Conservation (phyloP, 352 stramenopile species). For the Globisporangium parvum region DNA sequence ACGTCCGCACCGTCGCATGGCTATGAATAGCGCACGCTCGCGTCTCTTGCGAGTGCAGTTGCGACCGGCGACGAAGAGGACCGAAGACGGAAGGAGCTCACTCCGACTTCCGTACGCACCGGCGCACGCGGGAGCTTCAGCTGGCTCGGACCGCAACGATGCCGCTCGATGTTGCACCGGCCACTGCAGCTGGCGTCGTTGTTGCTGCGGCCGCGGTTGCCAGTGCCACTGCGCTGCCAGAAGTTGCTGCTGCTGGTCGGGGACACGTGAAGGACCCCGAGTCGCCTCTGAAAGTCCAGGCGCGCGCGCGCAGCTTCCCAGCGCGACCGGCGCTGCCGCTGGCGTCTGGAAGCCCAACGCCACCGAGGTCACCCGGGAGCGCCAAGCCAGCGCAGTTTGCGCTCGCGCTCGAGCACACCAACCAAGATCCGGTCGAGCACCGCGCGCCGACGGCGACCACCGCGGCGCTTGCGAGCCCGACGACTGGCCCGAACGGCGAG, state of each 20-base stretch:
- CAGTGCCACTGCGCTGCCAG: too few species aligned
- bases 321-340: neutral
- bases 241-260: too few species aligned
- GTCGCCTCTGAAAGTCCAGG: slow-evolving; percentile 10
- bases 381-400: slow-evolving; percentile 10
- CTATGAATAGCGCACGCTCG: too few species aligned
- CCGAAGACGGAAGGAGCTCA: too few species aligned
- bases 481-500: neutral
- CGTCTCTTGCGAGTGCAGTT: too few species aligned
- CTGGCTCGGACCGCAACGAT: too few species aligned
- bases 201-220: too few species aligned
- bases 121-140: too few species aligned
- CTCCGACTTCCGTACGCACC: too few species aligned
- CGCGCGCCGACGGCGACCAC: neutral
- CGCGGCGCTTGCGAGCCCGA: slow-evolving; percentile 7
- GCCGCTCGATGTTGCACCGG: neutral
- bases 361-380: neutral
- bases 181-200: neutral
- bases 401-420: slow-evolving; percentile 14
- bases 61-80: too few species aligned
- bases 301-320: slow-evolving; percentile 13
- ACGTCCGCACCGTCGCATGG: too few species aligned
- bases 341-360: neutral
- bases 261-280: slow-evolving; percentile 4
- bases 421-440: slow-evolving; percentile 11